Base-by-base conservation (phyloP, 164 flowering plant genomes). In the Annona cherimola region DNA sequence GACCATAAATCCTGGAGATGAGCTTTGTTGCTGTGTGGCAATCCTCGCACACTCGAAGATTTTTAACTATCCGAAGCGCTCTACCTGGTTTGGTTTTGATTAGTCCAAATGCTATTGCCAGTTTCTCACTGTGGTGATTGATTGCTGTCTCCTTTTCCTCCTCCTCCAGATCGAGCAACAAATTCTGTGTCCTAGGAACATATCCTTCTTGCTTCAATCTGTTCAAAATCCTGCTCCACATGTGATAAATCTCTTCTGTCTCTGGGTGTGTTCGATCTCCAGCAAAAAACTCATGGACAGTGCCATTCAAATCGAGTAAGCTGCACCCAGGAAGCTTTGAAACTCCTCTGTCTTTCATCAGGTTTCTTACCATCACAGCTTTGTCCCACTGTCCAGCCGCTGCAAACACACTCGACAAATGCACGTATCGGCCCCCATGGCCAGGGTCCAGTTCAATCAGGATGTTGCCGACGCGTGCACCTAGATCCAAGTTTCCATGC, bases 291-390 rank as follows among this genome's bases (percentile, higher is more conserved):
- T 83, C 86, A 75, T 87, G 85, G 35, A 76, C 63, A 68, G 26
- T 67, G 41, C 86, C 89, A 72, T 80, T 75, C 61, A 82, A 41
- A 64, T 70, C 68, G 18, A 85, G 77, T 19, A 45, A 43, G 71
- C 86, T 85, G 75, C 85, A 78, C 0, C 90, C 90, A 4, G 82
- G 85, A 59, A 78, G 72, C 75, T 85, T 86, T 16, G 72, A 43
- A 40, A 85, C 77, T 73, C 81, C 80, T 26, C 42, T 76, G 9
- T 78, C 73, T 62, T 73, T 80, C 86, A 85, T 83, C 68, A 63
- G 41, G 68, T 69, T 75, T 69, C 86, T 75, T 62, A 82, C 76
- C 72, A 72, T 50, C 45, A 72, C 81, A 67, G 83, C 86, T 79
- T 75, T 72, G 59, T 81, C 79, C 83, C 82, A 85, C 55, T 81